Evolutionary conservation across 2,329 filamentous ascomycete genomes (phyloP), one percentile per base, ranked within the genome.

Genomic region (Claviceps citrina): DNA sequence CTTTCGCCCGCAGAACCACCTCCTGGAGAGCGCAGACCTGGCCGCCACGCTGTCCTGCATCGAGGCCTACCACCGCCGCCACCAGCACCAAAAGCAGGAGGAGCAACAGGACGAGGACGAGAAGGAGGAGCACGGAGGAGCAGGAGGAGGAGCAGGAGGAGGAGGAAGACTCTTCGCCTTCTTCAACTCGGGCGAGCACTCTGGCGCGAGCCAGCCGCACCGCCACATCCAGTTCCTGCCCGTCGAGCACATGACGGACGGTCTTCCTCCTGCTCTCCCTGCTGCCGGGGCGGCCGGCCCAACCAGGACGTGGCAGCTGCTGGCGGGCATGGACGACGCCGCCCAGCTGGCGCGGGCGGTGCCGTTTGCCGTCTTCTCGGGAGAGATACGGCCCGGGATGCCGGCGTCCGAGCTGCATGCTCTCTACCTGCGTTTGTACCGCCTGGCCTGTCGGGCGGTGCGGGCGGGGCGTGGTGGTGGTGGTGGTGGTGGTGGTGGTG

Each of bases 221-320:
- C 60, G 81, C 4, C 81, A 85, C 50, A 56, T 85, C 20, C 81
- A 85, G 55, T 67, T 84, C n/a, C 57, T 85, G 3, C 78, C 78
- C 0, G 66, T 83, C 0, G 65, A 70, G 7, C 60, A 65, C 15
- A 84, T 84, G 78, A 65, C 60, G 27, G 66, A 68, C 10, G 74
- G 72, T 0, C 48, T 76, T n/a, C n/a, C n/a, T n/a, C n/a, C n/a
- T n/a, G n/a, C n/a, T n/a, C n/a, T n/a, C n/a, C n/a, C n/a, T n/a
- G n/a, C n/a, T n/a, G n/a, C n/a, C n/a, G 5, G 56, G 54, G 0
- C 38, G 45, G 1, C 40, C 41, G 5, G 47, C 41, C 2, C 44
- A 44, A n/a, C n/a, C n/a, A n/a, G n/a, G 3, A 10, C 18, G 31
- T 79, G 75, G 75, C 46, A 48, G 8, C 57, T 75, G 2, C 54